phyloP scores from a whole-genome alignment of 2,329 filamentous ascomycete genomes.

The Ophiosphaerella herpotricha region DNA sequence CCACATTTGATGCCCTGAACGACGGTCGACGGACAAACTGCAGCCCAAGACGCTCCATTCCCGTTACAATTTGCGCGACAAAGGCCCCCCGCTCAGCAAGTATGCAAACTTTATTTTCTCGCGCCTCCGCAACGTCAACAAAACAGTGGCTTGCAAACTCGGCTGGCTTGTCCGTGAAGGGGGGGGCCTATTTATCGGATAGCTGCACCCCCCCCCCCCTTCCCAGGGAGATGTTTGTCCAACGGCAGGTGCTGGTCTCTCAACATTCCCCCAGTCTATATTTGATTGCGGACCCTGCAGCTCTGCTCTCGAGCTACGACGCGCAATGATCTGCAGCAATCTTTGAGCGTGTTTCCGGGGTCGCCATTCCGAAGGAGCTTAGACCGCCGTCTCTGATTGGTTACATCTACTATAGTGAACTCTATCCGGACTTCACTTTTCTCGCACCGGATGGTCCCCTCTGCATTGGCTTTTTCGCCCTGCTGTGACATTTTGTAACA shows the following conservation, averaged over 20 bases:
- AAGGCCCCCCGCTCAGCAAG: no score
- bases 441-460: neutral
- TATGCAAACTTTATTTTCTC: no score
- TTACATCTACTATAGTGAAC: neutral
- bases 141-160: no score
- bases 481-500: neutral
- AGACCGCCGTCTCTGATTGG: neutral
- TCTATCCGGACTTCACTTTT: conserved; percentile 2
- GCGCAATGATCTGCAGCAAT: neutral
- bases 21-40: no score
- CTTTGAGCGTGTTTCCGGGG: neutral
- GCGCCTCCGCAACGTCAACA: no score
- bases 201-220: no score
- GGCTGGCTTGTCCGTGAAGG: no score
- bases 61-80: no score
- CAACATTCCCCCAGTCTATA: neutral
- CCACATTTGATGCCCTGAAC: no score
- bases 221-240: neutral
- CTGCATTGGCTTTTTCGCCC: neutral
- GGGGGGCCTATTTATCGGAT: no score
- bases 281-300: conserved; percentile 1
- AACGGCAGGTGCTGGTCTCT: neutral
- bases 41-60: no score
- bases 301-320: neutral
- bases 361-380: neutral